These are phyloP conservation scores for Pseudocercospora crystallina DNA, from an alignment of 2,329 filamentous ascomycete genomes.

Conservation along the genomic window DNA sequence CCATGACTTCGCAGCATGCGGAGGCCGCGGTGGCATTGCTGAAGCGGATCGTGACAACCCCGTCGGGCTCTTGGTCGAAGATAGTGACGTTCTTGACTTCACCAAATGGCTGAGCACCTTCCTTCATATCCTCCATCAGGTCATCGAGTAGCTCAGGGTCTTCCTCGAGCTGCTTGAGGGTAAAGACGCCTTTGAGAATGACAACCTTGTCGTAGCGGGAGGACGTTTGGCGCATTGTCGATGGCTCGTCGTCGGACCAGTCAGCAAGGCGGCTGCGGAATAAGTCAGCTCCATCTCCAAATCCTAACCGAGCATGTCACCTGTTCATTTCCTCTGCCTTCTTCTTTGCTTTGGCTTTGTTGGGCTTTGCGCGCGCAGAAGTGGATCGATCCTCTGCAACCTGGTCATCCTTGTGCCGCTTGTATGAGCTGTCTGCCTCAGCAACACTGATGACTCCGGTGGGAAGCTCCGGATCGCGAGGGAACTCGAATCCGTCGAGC, in stretches of 20 bases:
- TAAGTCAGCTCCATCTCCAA: constrained; percentile 6
- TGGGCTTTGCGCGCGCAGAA: constrained; percentile 38
- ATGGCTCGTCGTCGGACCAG: constrained; percentile 86
- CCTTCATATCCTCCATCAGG: constrained; percentile 90
- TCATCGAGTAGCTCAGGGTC: constrained; percentile 81
- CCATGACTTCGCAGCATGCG: constrained; percentile 68
- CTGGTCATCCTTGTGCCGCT: constrained; percentile 70
- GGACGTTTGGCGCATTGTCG: constrained; percentile 53
- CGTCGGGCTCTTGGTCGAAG: constrained; percentile 81
- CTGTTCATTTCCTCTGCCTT: constrained; percentile 84
- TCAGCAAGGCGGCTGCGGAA: constrained; percentile 75
- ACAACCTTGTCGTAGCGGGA: constrained; percentile 72
- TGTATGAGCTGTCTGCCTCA: constrained; percentile 85
- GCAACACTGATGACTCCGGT: constrained; percentile 56
- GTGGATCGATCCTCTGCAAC: constrained; percentile 33
- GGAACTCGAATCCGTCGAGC: constrained; percentile 78
- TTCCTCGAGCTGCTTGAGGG: constrained; percentile 77
- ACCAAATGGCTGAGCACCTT: constrained; percentile 84
- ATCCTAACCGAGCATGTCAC: constrained; percentile 37
- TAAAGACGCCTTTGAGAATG: constrained; percentile 92
- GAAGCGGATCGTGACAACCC: constrained; percentile 84
- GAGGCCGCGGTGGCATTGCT: constrained; percentile 66
- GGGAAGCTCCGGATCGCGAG: constrained; percentile 63
- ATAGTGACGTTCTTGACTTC: constrained; percentile 87
- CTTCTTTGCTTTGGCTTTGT: constrained; percentile 75